phyloP scores from a whole-genome alignment of 805 yeast genomes.

The Pichia eremophila region DNA sequence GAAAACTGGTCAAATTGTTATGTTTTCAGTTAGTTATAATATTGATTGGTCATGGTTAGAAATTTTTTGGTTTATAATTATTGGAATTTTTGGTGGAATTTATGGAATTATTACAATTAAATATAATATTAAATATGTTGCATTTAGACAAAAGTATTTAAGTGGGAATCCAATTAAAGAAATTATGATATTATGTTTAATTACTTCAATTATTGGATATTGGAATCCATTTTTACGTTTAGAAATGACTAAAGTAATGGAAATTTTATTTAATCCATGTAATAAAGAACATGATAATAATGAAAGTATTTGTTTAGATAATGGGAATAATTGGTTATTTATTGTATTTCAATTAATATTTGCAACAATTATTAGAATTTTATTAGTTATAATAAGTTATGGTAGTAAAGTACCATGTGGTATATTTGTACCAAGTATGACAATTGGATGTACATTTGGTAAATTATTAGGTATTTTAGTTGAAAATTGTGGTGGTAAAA shows the following conservation, averaged over 20 bases:
- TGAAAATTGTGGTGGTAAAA: constrained; percentile 36
- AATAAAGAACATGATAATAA: neutral
- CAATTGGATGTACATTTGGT: constrained; percentile 93
- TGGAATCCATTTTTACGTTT: constrained; percentile 70
- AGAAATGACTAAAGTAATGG: constrained; percentile 97
- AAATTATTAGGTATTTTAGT: constrained; percentile 73
- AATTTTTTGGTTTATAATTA: constrained; percentile 62
- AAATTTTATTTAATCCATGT: constrained; percentile 60
- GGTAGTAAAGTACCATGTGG: constrained; percentile 98
- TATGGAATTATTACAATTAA: constrained; percentile 75
- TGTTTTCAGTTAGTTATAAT: constrained; percentile 86
- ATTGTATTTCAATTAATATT: constrained; percentile 34
- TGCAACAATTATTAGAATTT: constrained; percentile 66
- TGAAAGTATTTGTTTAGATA: constrained; percentile 7
- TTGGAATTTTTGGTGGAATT: constrained; percentile 88
- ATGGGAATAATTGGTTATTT: constrained; percentile 16
- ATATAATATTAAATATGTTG: constrained; percentile 65
- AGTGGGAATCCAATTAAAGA: constrained; percentile 42
- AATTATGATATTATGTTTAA: constrained; percentile 51
- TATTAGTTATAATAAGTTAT: constrained; percentile 73
- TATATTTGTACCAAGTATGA: constrained; percentile 93
- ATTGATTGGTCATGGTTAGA: constrained; percentile 82
- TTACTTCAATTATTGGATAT: constrained; percentile 73
- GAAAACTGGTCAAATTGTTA: constrained; percentile 86
- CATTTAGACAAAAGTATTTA: constrained; percentile 66